These are phyloP conservation scores for Globisporangium solare DNA, from an alignment of 352 stramenopile species.

Conservation along the genomic window DNA sequence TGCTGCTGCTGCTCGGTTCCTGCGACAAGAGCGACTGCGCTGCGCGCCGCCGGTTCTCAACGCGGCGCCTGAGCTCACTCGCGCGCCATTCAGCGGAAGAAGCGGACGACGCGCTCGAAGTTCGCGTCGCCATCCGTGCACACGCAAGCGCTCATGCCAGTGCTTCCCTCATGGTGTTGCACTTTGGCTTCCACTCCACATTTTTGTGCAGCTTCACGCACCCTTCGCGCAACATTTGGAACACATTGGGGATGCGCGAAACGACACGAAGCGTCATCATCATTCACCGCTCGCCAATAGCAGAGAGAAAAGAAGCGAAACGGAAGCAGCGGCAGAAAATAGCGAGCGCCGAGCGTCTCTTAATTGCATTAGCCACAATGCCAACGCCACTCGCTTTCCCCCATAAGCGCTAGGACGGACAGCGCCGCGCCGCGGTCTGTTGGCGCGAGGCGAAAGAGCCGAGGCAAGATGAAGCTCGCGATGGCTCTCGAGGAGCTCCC, in stretches of 20 bases:
- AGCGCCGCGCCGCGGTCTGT: constrained; percentile 7
- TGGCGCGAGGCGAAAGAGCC: constrained; percentile 15
- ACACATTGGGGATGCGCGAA: constrained; percentile 21
- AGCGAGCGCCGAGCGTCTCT: constrained; percentile 16
- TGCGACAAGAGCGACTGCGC: constrained; percentile 11
- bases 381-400: background rate
- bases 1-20: no score
- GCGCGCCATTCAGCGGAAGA: constrained; percentile 26
- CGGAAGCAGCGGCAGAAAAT: constrained; percentile 2
- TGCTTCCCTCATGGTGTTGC: background rate
- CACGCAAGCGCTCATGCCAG: background rate
- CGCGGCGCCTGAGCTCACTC: constrained; percentile 38
- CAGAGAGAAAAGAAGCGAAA: background rate
- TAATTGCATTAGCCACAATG: background rate
- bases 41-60: constrained; percentile 34
- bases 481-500: constrained; percentile 14
- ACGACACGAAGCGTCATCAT: constrained; percentile 2
- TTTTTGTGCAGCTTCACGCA: constrained; percentile 8
- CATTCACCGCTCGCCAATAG: background rate
- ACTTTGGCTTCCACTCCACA: background rate
- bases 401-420: constrained; percentile 1
- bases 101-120: background rate
- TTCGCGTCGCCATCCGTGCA: background rate
- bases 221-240: constrained; percentile 35
- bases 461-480: constrained; percentile 19